These are phyloP conservation scores for Malus hybrid DNA, from an alignment of 331 rosid genomes.

Conservation along the genomic window DNA sequence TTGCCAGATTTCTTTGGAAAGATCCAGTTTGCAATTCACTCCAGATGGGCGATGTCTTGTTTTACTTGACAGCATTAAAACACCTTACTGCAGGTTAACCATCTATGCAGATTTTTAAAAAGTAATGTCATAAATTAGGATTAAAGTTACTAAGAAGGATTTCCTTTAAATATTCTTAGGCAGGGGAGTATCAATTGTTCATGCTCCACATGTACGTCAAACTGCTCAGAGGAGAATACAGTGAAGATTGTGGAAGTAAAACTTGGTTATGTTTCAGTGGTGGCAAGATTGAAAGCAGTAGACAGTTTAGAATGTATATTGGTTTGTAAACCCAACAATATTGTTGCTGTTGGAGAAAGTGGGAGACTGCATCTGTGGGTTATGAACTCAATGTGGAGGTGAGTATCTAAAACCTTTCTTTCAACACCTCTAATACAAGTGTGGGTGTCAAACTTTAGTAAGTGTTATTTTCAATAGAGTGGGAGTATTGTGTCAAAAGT, in stretches of 20 bases:
- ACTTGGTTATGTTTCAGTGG: constrained; percentile 58
- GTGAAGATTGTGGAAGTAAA: constrained; percentile 75
- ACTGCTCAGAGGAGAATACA: constrained; percentile 40
- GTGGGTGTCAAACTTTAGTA: background rate
- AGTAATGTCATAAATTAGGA: constrained; percentile 4
- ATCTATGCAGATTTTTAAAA: constrained; percentile 13
- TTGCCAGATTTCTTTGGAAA: constrained; percentile 52
- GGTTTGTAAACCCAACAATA: constrained; percentile 69
- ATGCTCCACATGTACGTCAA: constrained; percentile 68
- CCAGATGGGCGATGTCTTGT: constrained; percentile 67
- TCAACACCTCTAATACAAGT: background rate
- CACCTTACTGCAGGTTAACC: constrained; percentile 74
- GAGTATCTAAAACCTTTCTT: constrained; percentile 15
- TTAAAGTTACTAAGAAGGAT: constrained; percentile 6
- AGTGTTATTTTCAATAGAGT: background rate
- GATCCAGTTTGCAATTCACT: constrained; percentile 59
- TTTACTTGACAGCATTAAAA: constrained; percentile 60
- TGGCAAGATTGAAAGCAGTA: constrained; percentile 47
- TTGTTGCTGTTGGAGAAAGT: constrained; percentile 74
- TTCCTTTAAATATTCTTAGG: constrained; percentile 32
- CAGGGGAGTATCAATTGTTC: constrained; percentile 49
- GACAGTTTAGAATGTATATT: constrained; percentile 41
- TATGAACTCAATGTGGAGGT: constrained; percentile 92
- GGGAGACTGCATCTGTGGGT: constrained; percentile 84
- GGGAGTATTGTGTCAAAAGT: background rate